A percentile compares a stretch with the other conserved stretches of the same genome.
Conservation (phyloP, 2,329 filamentous ascomycete species). For the Pestalotiopsis sp. region DNA sequence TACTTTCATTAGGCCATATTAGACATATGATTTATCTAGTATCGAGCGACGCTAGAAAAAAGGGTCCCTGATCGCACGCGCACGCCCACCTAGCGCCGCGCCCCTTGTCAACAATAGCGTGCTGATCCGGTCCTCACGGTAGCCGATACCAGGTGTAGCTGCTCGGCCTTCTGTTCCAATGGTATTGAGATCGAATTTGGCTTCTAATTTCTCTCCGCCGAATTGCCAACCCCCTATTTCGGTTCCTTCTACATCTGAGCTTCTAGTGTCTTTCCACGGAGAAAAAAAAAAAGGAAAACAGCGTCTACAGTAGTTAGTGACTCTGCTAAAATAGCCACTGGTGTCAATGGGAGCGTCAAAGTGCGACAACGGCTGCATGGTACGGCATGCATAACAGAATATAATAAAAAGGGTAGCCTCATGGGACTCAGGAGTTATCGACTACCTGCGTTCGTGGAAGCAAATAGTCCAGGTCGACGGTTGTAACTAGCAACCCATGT, state of each 20-base stretch:
- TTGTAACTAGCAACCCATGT: neutral
- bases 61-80: neutral
- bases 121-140: neutral
- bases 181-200: neutral
- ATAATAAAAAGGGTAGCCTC: no score
- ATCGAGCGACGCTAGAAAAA: neutral
- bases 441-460: no score
- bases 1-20: neutral
- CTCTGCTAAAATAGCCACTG: neutral
- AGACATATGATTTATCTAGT: neutral
- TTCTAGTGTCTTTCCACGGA: neutral
- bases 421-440: no score
- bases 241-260: neutral
- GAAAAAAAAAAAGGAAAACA: no score
- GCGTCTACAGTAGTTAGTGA: neutral
- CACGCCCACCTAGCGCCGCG: neutral
- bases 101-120: neutral
- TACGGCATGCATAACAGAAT: no score
- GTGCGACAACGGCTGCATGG: neutral
- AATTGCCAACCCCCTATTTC: neutral
- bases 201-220: neutral
- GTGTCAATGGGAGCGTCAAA: neutral
- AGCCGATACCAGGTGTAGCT: neutral
- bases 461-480: no score
- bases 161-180: neutral